A percentile compares a stretch with the other conserved stretches of the same genome.
Conservation (phyloP, 176 grass and related monocot genomes). For the Ananas comosus region DNA sequence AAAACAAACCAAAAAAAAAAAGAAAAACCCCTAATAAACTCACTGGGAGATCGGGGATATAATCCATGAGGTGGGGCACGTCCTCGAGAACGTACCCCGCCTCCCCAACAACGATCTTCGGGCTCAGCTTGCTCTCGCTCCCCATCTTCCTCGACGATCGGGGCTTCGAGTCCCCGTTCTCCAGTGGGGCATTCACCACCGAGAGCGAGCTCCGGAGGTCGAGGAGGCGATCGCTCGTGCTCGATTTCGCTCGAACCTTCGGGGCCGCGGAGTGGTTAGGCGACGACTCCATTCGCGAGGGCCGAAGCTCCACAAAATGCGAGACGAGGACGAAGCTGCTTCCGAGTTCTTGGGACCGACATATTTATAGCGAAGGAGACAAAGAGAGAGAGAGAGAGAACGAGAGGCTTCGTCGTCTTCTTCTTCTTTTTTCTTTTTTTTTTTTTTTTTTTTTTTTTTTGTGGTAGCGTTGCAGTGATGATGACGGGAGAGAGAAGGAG, state of each 20-base stretch:
- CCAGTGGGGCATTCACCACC: constrained; percentile 13
- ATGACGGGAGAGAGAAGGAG: constrained; percentile 14
- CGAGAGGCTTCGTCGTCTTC: background rate
- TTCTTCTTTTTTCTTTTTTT: background rate
- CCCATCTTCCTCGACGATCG: constrained; percentile 17
- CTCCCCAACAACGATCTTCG: constrained; percentile 64
- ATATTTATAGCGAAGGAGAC: background rate
- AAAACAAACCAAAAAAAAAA: background rate
- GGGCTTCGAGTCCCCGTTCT: background rate
- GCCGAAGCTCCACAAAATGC: background rate
- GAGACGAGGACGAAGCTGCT: too few relatives aligned
- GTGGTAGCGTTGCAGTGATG: constrained; percentile 6
- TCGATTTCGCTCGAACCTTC: constrained; percentile 1
- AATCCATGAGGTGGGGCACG: constrained; percentile 88
- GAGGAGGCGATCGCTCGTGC: constrained; percentile 4
- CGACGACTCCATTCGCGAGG: constrained; percentile 24
- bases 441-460: background rate
- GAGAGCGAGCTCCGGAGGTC: constrained; percentile 35
- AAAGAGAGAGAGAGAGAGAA: background rate
- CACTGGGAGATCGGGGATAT: constrained; percentile 63
- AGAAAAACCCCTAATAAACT: constrained; percentile 14
- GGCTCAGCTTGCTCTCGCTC: constrained; percentile 33
- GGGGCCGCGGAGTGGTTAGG: constrained; percentile 24
- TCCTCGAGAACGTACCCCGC: constrained; percentile 86
- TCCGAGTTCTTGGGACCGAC: too few relatives aligned